These are phyloP conservation scores for Sonneratia alba DNA, from an alignment of 345 rosid genomes.

Conservation along the genomic window DNA sequence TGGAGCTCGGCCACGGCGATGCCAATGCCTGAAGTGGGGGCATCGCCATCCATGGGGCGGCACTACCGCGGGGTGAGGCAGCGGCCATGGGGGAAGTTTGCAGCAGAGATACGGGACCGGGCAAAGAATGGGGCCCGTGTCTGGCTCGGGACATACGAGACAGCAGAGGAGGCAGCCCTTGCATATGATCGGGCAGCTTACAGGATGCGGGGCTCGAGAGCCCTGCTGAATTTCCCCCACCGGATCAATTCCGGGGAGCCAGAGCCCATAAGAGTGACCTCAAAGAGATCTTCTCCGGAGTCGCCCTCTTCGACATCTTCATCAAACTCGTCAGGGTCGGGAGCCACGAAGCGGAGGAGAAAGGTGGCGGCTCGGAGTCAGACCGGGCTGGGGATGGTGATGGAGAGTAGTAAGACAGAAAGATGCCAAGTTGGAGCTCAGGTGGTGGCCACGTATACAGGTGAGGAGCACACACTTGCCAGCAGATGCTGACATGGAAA, in stretches of 20 bases:
- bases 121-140: constrained; percentile 20
- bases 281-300: constrained; percentile 58
- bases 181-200: constrained; percentile 24
- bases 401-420: constrained; percentile 12
- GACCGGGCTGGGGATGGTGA: constrained; percentile 14
- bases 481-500: too few species aligned
- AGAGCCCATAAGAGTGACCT: constrained; percentile 73
- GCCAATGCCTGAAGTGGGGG: not conserved
- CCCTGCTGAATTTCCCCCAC: constrained; percentile 17
- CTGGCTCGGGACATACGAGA: constrained; percentile 24
- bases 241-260: constrained; percentile 32
- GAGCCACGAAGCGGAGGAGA: constrained; percentile 48
- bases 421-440: constrained; percentile 20
- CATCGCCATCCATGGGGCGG: constrained; percentile 15
- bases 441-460: constrained; percentile 11
- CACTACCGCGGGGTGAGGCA: constrained; percentile 21
- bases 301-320: constrained; percentile 22
- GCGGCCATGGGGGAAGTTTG: constrained; percentile 29
- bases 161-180: constrained; percentile 19
- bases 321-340: constrained; percentile 25
- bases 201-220: constrained; percentile 20
- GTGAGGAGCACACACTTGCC: too few species aligned
- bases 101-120: constrained; percentile 24
- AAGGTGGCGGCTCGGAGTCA: constrained; percentile 16
- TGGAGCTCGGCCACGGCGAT: not conserved